phyloP scores from a whole-genome alignment of 805 yeast species.

The Nakazawaea sp. region DNA sequence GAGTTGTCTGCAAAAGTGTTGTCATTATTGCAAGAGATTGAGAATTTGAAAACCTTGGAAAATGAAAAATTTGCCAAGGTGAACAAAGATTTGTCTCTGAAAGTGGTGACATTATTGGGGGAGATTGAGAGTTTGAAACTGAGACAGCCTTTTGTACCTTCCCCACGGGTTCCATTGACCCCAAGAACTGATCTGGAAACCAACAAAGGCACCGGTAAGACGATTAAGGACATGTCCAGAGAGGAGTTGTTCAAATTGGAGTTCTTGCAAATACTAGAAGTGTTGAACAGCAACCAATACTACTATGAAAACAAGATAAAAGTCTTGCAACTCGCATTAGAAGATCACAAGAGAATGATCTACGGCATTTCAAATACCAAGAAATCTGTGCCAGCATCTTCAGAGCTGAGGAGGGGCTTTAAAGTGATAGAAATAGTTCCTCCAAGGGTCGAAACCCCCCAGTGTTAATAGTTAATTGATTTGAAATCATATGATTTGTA shows the following conservation, averaged over 20 bases:
- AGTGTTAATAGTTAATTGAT: background rate
- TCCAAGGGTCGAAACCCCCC: background rate
- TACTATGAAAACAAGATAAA: conserved; percentile 9
- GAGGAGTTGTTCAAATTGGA: conserved; percentile 9
- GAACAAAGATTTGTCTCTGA: background rate
- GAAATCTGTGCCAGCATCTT: background rate
- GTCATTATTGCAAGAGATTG: conserved; percentile 2
- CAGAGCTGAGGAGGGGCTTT: conserved; percentile 3
- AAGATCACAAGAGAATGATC: conserved; percentile 4
- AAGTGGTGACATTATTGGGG: background rate
- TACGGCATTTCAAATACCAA: conserved; percentile 1
- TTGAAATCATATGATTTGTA: background rate
- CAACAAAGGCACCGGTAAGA: background rate
- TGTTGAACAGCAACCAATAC: conserved; percentile 5
- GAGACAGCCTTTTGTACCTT: background rate
- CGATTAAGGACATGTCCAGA: conserved; percentile 6
- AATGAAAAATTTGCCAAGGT: background rate
- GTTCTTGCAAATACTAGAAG: conserved; percentile 4
- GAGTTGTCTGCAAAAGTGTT: background rate
- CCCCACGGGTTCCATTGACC: background rate
- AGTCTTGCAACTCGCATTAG: conserved; percentile 2
- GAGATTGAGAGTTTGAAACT: conserved; percentile 4
- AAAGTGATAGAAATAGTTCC: conserved; percentile 7
- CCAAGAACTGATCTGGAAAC: background rate
- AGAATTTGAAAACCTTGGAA: background rate